A percentile compares a stretch with the other conserved stretches of the same genome.
phyloP scores from a whole-genome alignment of 23 red algal species.

The Gracilaria vermiculophylla region DNA sequence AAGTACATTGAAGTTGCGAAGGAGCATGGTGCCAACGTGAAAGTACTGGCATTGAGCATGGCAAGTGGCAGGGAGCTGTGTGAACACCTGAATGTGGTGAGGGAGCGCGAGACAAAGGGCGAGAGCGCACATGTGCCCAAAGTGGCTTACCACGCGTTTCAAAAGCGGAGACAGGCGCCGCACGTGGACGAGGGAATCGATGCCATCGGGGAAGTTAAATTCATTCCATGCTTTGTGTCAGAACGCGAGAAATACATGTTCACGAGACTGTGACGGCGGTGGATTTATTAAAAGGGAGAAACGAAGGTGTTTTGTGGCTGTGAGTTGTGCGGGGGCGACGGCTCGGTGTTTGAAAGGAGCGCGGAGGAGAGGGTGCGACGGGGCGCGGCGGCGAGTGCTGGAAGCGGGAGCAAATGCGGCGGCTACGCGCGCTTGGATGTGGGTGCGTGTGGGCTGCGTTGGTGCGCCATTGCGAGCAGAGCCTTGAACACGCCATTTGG shows the following conservation, averaged over 20 bases:
- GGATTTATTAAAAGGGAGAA: neutral
- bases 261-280: slow-evolving; percentile 7
- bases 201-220: slow-evolving; percentile 40
- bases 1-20: slow-evolving; percentile 61
- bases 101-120: slow-evolving; percentile 37
- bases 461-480: neutral
- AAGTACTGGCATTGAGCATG: slow-evolving; percentile 46
- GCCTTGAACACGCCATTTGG: slow-evolving; percentile 47
- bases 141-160: slow-evolving; percentile 50
- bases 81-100: slow-evolving; percentile 55
- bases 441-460: neutral
- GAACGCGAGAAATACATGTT: slow-evolving; percentile 46
- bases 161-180: slow-evolving; percentile 12
- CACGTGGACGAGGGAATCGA: slow-evolving; percentile 54
- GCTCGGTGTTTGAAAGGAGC: no score
- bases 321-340: no score
- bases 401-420: no score
- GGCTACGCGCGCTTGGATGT: neutral
- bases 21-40: neutral
- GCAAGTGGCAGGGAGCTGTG: neutral
- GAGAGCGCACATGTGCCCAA: slow-evolving; percentile 19
- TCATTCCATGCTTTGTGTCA: slow-evolving; percentile 43
- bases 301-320: no score
- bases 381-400: no score
- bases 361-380: no score